Percentiles rank a stretch among this genome's conserved stretches.
phyloP scores from a whole-genome alignment of 2,329 filamentous ascomycete species.

The Akanthomyces uredinophilus region DNA sequence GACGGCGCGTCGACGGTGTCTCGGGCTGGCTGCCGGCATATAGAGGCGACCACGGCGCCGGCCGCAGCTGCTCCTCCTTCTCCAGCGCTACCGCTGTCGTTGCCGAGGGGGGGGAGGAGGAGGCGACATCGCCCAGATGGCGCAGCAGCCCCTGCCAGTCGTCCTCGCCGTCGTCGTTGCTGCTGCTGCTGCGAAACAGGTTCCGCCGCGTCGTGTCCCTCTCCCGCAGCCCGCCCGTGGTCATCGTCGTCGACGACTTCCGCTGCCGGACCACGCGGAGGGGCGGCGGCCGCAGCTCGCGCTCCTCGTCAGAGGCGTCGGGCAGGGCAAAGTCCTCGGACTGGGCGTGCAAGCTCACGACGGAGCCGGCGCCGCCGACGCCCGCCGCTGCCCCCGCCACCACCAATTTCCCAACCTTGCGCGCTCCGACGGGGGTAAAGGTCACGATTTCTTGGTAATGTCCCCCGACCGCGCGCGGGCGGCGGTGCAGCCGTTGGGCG shows the following conservation, averaged over 20 bases:
- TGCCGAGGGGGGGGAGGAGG: too few species aligned
- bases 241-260: too few species aligned
- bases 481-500: neutral
- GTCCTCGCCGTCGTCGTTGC: neutral
- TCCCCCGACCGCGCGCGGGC: neutral
- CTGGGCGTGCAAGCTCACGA: conserved; percentile 6
- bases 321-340: conserved; percentile 11
- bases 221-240: neutral
- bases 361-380: neutral
- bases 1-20: neutral
- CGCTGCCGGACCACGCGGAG: neutral
- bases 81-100: neutral
- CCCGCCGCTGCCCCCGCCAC: neutral
- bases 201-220: conserved; percentile 9
- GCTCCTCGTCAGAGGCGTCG: conserved; percentile 10
- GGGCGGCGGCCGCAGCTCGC: conserved; percentile 4
- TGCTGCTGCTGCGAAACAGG: conserved; percentile 1
- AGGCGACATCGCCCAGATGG: neutral
- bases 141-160: neutral
- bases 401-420: neutral
- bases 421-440: neutral
- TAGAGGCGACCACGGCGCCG: neutral
- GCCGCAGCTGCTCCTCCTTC: neutral
- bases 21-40: neutral
- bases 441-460: neutral